A percentile compares a stretch with the other conserved stretches of the same genome.
Evolutionary conservation across 2,329 filamentous ascomycete genomes (phyloP).

Genomic region (Malbranchea cinnamomea): DNA sequence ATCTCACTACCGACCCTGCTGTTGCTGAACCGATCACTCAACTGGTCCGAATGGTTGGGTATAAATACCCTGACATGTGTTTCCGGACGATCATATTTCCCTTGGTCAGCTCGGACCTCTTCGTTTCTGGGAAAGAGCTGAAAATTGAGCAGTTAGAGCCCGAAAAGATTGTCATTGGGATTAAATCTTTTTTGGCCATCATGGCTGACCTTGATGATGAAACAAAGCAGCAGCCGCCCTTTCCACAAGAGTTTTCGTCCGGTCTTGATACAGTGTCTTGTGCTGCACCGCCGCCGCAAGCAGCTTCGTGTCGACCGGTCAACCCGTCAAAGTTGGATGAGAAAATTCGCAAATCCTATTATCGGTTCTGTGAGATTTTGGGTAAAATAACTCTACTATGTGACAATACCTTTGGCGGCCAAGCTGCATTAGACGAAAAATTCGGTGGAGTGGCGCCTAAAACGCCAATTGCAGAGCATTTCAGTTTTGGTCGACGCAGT

Average conservation of each 20-base stretch:
- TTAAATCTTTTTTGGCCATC: slow-evolving; percentile 81
- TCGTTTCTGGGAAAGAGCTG: slow-evolving; percentile 59
- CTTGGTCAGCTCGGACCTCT: slow-evolving; percentile 82
- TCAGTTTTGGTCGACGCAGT: slow-evolving; percentile 71
- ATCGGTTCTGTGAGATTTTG: slow-evolving; percentile 83
- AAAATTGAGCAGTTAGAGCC: slow-evolving; percentile 89
- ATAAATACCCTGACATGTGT: slow-evolving; percentile 84
- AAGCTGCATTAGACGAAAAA: slow-evolving; percentile 89
- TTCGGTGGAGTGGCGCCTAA: slow-evolving; percentile 78
- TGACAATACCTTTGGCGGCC: slow-evolving; percentile 91
- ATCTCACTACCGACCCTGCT: slow-evolving; percentile 68
- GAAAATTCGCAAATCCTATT: slow-evolving; percentile 68
- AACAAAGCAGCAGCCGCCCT: slow-evolving; percentile 62
- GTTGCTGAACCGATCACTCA: slow-evolving; percentile 85
- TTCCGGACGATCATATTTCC: slow-evolving; percentile 90
- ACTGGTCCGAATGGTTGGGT: slow-evolving; percentile 86
- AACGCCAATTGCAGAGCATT: slow-evolving; percentile 86
- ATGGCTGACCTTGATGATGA: slow-evolving; percentile 85
- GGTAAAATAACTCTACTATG: slow-evolving; percentile 94
- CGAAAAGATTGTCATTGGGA: slow-evolving; percentile 93
- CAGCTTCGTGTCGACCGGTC: slow-evolving; percentile 32
- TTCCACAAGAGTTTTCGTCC: slow-evolving; percentile 49
- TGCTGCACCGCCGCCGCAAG: slow-evolving; percentile 28
- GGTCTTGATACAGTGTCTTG: neutral
- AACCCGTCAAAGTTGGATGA: slow-evolving; percentile 53